Evolutionary conservation across 805 yeast genomes (phyloP).

Genomic region (Lachancea sp.): DNA sequence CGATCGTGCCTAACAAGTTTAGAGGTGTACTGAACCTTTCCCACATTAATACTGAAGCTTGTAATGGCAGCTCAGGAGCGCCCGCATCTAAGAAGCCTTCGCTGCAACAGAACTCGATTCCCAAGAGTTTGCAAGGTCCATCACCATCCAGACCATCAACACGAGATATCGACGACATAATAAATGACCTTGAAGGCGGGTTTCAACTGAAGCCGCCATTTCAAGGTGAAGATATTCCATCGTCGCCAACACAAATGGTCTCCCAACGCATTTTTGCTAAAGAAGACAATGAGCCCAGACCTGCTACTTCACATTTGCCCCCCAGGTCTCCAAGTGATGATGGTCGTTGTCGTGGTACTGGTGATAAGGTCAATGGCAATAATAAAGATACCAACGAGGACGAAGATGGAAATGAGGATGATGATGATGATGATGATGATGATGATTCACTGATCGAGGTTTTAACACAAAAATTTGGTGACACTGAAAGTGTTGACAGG

Average conservation of each 20-base stretch:
- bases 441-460: conserved; percentile 27
- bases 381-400: neutral
- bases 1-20: conserved; percentile 24
- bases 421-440: conserved; percentile 12
- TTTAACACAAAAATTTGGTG: conserved; percentile 21
- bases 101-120: conserved; percentile 1
- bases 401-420: conserved; percentile 3
- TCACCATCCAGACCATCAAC: conserved; percentile 9
- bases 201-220: conserved; percentile 11
- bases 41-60: conserved; percentile 15
- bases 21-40: conserved; percentile 24
- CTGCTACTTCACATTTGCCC: no score
- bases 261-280: conserved; percentile 2
- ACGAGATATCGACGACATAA: conserved; percentile 30
- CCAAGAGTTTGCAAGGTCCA: neutral
- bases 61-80: neutral
- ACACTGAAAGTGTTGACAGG: neutral
- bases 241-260: conserved; percentile 22
- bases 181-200: conserved; percentile 26
- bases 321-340: no score
- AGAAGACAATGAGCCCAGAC: neutral
- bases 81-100: conserved; percentile 2
- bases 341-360: no score
- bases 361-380: neutral
- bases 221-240: conserved; percentile 21